Evolutionary conservation across 1,139 yeast genomes (phyloP).

Genomic region (Diutina neorugosa): DNA sequence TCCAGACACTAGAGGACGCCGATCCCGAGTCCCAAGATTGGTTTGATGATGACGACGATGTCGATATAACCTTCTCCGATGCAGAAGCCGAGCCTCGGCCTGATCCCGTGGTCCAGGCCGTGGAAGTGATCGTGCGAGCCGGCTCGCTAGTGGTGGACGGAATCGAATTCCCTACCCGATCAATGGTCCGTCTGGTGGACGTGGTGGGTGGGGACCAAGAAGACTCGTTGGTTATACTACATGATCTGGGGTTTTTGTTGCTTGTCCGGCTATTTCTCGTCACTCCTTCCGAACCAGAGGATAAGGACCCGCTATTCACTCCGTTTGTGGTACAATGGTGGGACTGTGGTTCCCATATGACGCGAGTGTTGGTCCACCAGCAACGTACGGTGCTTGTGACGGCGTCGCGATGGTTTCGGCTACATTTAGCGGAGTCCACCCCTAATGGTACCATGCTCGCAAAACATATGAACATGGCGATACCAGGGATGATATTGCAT

Average conservation of each 20-base stretch:
- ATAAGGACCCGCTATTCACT: neutral
- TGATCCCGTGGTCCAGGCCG: neutral
- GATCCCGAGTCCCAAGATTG: constrained; percentile 2
- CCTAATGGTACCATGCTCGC: neutral
- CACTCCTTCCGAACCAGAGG: neutral
- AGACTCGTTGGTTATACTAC: neutral
- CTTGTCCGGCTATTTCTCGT: neutral
- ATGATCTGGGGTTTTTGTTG: neutral
- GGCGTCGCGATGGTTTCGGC: neutral
- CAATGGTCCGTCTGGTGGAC: neutral
- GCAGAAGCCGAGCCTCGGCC: neutral
- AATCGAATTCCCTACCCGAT: neutral
- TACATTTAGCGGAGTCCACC: neutral
- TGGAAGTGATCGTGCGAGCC: neutral
- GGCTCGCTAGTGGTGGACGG: neutral
- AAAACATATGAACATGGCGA: neutral
- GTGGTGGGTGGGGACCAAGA: neutral
- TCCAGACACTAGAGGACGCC: neutral
- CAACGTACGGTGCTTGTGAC: neutral
- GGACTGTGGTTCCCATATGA: neutral
- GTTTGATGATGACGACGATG: constrained; percentile 1
- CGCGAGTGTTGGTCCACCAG: neutral
- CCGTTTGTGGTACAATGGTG: constrained; percentile 4
- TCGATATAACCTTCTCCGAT: neutral
- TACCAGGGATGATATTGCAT: neutral